These are phyloP conservation scores for Yamadazyma olivae DNA, from an alignment of 805 yeast species.

Conservation along the genomic window DNA sequence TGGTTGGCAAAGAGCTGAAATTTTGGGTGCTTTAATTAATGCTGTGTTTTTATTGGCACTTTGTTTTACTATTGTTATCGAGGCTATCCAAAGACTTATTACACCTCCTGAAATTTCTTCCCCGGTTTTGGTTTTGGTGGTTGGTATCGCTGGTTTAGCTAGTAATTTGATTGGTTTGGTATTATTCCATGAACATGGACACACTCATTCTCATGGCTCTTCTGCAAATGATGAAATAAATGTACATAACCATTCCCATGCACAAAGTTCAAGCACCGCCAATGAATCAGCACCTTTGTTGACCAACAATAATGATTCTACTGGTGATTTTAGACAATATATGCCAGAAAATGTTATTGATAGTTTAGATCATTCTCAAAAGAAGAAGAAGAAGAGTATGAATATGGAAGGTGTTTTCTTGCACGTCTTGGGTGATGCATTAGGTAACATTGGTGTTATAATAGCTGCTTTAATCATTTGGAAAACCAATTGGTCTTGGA, in stretches of 20 bases:
- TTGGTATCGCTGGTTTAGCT: conserved; percentile 77
- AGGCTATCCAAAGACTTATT: conserved; percentile 86
- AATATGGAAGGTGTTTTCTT: conserved; percentile 97
- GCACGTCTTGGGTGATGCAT: conserved; percentile 94
- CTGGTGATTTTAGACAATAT: conserved; percentile 26
- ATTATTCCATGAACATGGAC: conserved; percentile 77
- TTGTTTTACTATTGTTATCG: conserved; percentile 88
- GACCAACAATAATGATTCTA: conserved; percentile 4
- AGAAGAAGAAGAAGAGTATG: conserved; percentile 56
- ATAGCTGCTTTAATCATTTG: conserved; percentile 86
- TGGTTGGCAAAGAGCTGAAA: conserved; percentile 98
- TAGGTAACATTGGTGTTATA: conserved; percentile 94
- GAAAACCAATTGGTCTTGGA: conserved; percentile 91
- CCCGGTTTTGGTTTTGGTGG: conserved; percentile 78
- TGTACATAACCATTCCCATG: conserved; percentile 26
- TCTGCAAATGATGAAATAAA: not conserved
- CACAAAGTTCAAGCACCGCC: conserved; percentile 7
- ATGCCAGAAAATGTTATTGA: conserved; percentile 49
- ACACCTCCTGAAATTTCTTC: conserved; percentile 75
- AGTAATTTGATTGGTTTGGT: conserved; percentile 83
- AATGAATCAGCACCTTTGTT: conserved; percentile 6
- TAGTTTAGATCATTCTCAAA: conserved; percentile 19
- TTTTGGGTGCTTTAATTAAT: conserved; percentile 89
- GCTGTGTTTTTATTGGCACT: conserved; percentile 91
- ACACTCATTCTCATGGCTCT: conserved; percentile 30